A percentile compares a stretch with the other conserved stretches of the same genome.
Evolutionary conservation across 2,329 filamentous ascomycete genomes (phyloP).

Genomic region (Calonectria pauciramosa): DNA sequence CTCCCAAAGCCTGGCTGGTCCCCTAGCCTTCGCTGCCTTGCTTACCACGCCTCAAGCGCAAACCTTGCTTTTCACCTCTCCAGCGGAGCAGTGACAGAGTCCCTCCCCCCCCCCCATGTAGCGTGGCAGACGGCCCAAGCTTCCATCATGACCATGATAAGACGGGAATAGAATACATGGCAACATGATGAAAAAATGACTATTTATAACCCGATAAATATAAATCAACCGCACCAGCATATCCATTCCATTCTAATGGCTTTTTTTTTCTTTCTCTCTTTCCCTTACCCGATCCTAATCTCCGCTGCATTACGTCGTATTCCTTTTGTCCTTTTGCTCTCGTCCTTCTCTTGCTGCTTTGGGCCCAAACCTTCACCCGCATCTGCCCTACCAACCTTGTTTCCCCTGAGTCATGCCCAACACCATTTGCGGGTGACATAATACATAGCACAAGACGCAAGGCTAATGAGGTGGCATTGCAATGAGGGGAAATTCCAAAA

Average conservation of each 20-base stretch:
- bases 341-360: neutral
- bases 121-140: neutral
- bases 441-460: neutral
- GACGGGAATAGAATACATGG: neutral
- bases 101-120: neutral
- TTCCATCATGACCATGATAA: neutral
- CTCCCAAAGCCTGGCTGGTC: neutral
- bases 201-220: neutral
- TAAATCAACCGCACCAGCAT: neutral
- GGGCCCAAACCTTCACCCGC: neutral
- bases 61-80: neutral
- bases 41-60: conserved; percentile 5
- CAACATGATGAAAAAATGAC: neutral
- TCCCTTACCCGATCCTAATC: neutral
- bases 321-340: neutral
- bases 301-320: neutral
- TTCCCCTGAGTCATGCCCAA: conserved; percentile 1
- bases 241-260: neutral
- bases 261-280: neutral
- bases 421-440: neutral
- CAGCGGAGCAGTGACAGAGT: neutral
- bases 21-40: conserved; percentile 11
- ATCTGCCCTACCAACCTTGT: neutral
- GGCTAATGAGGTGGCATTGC: neutral
- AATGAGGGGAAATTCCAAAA: neutral